Base-by-base conservation (phyloP, 106 monocot genomes). In the Acorus calamus region DNA sequence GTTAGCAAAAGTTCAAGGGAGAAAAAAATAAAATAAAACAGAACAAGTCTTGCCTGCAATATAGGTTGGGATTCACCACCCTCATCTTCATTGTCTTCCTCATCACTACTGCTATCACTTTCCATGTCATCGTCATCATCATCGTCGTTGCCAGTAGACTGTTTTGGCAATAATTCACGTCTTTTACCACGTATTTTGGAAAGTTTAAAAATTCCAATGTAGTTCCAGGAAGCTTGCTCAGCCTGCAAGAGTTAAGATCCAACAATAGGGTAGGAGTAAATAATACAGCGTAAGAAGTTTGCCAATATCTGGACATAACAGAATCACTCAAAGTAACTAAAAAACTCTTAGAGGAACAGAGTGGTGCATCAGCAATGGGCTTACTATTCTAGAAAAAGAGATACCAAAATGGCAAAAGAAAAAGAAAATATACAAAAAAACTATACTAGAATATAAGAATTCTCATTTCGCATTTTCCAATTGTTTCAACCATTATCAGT, bases 161-260 rank as follows among this genome's bases (percentile, higher is more conserved):
- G 53, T n/a, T 56, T 46, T 55, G 98, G 91, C 45, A 98, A 44
- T 57, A 85, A 70, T 56, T 83, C 85, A 61, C 79, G 82, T 65
- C 81, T 98, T 66, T 86, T 98, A 49, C 98, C 98, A 74, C 48
- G 69, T 63, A 98, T 98, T 60, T 86, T 92, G 3, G 92, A 92
- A 12, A 98, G 76, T 59, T 98, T 98, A 66, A 88, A 92, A 62
- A 98, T 69, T 12, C 85, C 88, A 81, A 98, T 92, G 62, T 92
- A 85, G 60, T 98, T 92, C 74, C 69, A 79, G 6, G 88, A 78
- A 83, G 78, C 68, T 69, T 85, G 73, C 62, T 91, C 84, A 68
- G 89, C 94, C 94, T 94, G 50, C 12, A 79, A 44, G 13, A 78
- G n/a, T 69, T 42, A 4, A 74, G 43, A 44, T 7, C 9, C 11